Evolutionary conservation across 2,329 filamentous ascomycete genomes (phyloP).

Genomic region (Penicillium griseofulvum): DNA sequence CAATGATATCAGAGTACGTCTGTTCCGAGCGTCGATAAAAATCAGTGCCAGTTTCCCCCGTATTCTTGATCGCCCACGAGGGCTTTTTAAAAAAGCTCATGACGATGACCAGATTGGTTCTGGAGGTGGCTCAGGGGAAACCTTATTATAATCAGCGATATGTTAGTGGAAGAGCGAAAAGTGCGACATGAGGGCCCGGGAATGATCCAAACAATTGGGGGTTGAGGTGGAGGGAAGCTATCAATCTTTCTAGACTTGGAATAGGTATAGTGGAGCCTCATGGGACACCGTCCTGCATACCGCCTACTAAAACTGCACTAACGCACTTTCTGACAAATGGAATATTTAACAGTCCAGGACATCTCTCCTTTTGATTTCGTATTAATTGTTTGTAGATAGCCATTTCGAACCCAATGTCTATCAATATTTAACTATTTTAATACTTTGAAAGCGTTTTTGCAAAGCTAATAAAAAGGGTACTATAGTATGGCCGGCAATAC

Average conservation of each 20-base stretch:
- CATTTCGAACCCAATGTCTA: fast-evolving
- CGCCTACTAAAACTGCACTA: neutral
- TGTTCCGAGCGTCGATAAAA: conserved; percentile 52
- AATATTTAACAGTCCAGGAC: neutral
- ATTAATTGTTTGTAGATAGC: neutral
- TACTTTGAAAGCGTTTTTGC: neutral
- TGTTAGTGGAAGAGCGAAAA: neutral
- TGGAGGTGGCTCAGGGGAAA: neutral
- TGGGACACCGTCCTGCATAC: neutral
- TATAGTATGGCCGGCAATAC: neutral
- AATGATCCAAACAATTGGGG: neutral
- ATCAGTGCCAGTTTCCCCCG: conserved; percentile 36
- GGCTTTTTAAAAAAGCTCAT: conserved; percentile 57
- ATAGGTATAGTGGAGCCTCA: neutral
- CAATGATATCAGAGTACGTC: conserved; percentile 47
- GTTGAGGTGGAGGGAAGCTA: neutral
- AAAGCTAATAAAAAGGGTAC: neutral
- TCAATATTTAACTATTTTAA: neutral
- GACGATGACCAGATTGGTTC: neutral
- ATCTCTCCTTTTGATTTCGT: neutral
- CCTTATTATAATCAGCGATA: neutral
- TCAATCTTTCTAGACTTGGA: neutral
- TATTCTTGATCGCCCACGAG: conserved; percentile 46
- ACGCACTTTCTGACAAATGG: neutral
- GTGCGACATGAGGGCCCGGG: neutral